These are phyloP conservation scores for Tephrocybe sp. DNA, from an alignment of 768 basidiomycete genomes.

Conservation along the genomic window DNA sequence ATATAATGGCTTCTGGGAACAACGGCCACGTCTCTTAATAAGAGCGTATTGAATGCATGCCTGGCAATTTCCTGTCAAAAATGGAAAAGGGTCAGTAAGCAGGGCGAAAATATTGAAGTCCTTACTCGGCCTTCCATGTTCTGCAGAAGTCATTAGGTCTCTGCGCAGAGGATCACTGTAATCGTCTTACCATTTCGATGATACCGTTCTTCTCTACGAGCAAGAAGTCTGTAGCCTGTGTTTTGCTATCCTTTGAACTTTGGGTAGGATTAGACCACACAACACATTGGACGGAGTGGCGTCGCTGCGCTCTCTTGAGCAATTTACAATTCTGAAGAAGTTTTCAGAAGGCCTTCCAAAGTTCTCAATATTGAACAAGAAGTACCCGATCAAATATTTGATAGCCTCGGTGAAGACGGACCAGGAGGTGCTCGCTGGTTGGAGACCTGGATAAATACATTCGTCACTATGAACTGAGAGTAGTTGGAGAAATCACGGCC, in stretches of 20 bases:
- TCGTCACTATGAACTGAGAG: too few relatives aligned
- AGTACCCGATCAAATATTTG: background rate
- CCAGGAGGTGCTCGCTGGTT: background rate
- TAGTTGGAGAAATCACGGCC: background rate
- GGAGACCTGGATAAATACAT: background rate
- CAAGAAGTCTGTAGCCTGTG: background rate
- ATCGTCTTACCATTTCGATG: background rate
- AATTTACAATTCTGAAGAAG: background rate
- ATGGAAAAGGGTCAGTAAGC: background rate
- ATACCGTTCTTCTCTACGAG: background rate
- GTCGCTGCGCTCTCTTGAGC: background rate
- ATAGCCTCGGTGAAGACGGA: background rate
- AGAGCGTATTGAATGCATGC: background rate
- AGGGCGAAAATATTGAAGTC: background rate
- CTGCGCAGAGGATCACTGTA: background rate
- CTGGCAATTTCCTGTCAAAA: background rate
- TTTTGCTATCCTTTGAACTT: background rate
- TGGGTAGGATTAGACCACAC: background rate
- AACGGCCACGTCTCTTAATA: slow-evolving; percentile 1
- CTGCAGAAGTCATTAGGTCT: background rate
- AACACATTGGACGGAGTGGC: background rate
- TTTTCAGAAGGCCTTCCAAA: background rate
- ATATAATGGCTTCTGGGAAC: background rate
- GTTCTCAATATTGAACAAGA: background rate
- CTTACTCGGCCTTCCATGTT: background rate